Evolutionary conservation across 768 basidiomycete genomes (phyloP), one percentile per base, ranked within the genome.

Genomic region (Hericium rajendrae): DNA sequence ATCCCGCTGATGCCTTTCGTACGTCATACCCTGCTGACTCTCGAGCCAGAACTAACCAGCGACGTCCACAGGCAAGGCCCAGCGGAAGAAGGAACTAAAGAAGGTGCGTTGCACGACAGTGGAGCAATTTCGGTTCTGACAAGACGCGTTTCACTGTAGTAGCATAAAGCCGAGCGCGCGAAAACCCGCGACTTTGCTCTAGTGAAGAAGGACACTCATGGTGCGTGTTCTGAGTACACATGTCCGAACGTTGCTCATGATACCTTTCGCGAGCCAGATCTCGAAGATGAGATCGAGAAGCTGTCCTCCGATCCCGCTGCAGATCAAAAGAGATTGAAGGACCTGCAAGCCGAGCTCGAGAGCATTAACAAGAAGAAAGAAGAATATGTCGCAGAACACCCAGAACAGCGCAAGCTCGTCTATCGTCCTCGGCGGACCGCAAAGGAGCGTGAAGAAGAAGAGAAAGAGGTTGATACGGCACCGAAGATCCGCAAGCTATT

Each of bases 1-100:
- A 99, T 68, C 95, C 95, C 24, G 95, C 90, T n/a, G 95, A 99
- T 68, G 86, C 95, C 0, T 88, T 77, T 70, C 84, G 95, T 91
- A 66, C 67, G 88, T 81, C 48, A 2, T 1, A 50, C 38, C n/a
- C 18, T 11, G 20, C 54, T 11, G 11, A n/a, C 53, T n/a, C 43
- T 28, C 20, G 10, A 32, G 32, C 32, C 5, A 4, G 32, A 32
- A 32, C 9, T 32, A 32, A 32, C 8, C 32, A 9, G 32, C 32
- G 32, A 8, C 32, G 32, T 10, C 38, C 38, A 24, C 64, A 97
- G 94, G 94, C 56, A 98, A 98, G 73, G 85, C 91, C 3, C 86
- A 86, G 68, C 80, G 91, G 58, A 94, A 93, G 71, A 97, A 94
- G 69, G 95, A 99, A 69, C 75, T 97, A 48, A 95, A 95, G 75